phyloP scores from a whole-genome alignment of 2,329 filamentous ascomycete species.

The Ampelomyces quisqualis region DNA sequence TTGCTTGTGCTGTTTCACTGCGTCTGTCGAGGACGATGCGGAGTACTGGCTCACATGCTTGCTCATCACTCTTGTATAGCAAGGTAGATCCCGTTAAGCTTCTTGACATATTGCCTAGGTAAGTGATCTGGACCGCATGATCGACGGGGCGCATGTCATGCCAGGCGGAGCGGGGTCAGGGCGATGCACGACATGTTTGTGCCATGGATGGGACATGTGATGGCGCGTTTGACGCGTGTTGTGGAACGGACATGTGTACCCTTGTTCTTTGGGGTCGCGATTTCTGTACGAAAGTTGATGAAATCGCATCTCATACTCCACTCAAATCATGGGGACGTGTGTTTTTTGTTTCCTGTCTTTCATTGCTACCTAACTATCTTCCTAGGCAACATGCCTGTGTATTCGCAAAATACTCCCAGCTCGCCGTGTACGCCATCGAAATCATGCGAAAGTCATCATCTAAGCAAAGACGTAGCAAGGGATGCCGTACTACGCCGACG shows the following conservation, averaged over 20 bases:
- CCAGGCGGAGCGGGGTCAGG: conserved; percentile 1
- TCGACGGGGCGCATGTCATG: conserved; percentile 3
- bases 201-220: conserved; percentile 1
- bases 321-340: no score
- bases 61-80: background rate
- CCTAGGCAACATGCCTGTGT: background rate
- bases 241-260: background rate
- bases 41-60: no score
- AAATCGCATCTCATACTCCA: no score
- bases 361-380: conserved; percentile 6
- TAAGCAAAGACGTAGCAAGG: conserved; percentile 41
- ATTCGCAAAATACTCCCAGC: background rate
- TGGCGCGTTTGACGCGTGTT: background rate
- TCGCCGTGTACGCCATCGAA: background rate
- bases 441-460: conserved; percentile 4
- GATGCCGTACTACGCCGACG: conserved; percentile 34
- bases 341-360: conserved; percentile 1
- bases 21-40: no score
- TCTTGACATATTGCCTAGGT: background rate
- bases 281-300: no score
- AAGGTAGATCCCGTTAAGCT: background rate
- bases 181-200: background rate
- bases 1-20: no score
- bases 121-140: background rate
- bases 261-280: no score